phyloP scores from a whole-genome alignment of 2,329 filamentous ascomycete species.

The Colletotrichum sp. region DNA sequence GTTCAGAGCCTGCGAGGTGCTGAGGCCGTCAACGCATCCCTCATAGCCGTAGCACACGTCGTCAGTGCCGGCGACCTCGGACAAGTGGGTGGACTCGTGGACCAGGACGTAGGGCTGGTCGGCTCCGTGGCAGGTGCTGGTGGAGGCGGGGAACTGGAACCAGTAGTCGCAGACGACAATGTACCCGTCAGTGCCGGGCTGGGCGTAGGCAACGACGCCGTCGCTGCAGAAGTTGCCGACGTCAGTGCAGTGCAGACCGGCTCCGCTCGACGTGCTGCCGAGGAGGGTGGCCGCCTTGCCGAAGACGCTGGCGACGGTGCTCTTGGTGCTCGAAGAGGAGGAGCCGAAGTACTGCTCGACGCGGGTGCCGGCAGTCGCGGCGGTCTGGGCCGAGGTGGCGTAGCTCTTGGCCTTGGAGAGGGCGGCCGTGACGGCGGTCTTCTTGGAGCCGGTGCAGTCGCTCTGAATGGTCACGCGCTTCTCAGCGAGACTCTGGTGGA shows the following conservation, averaged over 20 bases:
- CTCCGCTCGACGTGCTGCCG: conserved; percentile 41
- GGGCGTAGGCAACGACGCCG: conserved; percentile 64
- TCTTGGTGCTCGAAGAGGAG: conserved; percentile 40
- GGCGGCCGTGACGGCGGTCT: conserved; percentile 43
- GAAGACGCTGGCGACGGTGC: conserved; percentile 50
- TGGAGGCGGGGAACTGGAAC: conserved; percentile 52
- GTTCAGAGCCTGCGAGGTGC: conserved; percentile 12
- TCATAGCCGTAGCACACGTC: conserved; percentile 30
- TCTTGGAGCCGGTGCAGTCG: conserved; percentile 1
- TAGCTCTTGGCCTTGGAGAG: conserved; percentile 55
- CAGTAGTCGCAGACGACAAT: conserved; percentile 70
- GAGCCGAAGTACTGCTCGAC: conserved; percentile 65
- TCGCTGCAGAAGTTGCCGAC: conserved; percentile 46
- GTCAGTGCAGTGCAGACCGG: conserved; percentile 59
- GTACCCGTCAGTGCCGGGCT: conserved; percentile 52
- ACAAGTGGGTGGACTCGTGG: conserved; percentile 70
- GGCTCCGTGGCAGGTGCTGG: conserved; percentile 55
- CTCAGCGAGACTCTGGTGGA: conserved; percentile 44
- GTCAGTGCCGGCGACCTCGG: conserved; percentile 57
- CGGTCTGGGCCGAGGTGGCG: conserved; percentile 53
- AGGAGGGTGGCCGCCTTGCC: conserved; percentile 52
- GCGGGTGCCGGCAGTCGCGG: conserved; percentile 38
- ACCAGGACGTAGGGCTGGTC: conserved; percentile 65
- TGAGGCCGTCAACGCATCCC: conserved; percentile 6
- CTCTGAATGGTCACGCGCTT: conserved; percentile 39